Evolutionary conservation across 129 eudicot species (phyloP).

Genomic region (Cynara cardunculus): DNA sequence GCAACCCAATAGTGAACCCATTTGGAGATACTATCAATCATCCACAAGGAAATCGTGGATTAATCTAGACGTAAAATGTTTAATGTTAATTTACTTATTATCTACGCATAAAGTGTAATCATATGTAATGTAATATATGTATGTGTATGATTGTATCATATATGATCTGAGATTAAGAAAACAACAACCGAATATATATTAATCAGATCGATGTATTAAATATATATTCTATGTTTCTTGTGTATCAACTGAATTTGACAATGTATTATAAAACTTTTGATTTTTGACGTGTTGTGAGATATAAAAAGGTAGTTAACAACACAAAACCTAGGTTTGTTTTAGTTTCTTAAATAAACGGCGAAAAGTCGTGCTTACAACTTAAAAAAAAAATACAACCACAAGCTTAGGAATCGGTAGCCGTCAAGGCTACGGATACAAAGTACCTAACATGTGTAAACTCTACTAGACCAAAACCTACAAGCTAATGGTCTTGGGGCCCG

Average conservation of each 20-base stretch:
- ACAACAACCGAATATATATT: background rate
- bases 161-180: background rate
- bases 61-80: slow-evolving; percentile 31
- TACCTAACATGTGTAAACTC: too few species aligned
- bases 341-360: too few species aligned
- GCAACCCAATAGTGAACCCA: slow-evolving; percentile 24
- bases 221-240: background rate
- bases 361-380: too few species aligned
- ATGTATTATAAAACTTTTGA: background rate
- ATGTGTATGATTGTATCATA: background rate
- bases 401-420: too few species aligned
- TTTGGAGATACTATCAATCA: slow-evolving; percentile 51
- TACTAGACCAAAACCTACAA: too few species aligned
- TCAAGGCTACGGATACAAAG: too few species aligned
- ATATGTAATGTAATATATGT: background rate
- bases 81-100: background rate
- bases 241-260: background rate
- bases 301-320: too few species aligned
- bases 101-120: background rate
- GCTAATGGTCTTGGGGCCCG: too few species aligned
- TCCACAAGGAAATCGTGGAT: slow-evolving; percentile 47
- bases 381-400: too few species aligned
- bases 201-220: background rate
- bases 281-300: background rate
- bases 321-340: too few species aligned